Evolutionary conservation across 345 rosid genomes (phyloP).

Genomic region (Camelina hispida): DNA sequence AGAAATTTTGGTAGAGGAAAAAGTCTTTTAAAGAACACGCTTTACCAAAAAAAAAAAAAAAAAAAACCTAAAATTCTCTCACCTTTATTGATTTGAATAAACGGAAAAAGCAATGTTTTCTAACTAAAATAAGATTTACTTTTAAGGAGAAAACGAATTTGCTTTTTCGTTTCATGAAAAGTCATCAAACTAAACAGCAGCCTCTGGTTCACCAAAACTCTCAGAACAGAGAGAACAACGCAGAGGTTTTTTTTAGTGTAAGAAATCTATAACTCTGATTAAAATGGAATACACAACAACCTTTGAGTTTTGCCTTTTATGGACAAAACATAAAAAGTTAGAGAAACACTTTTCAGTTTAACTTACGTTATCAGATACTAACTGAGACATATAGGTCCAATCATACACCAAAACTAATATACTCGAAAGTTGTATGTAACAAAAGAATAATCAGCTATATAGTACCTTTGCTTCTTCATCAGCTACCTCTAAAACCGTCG

Average conservation of each 20-base stretch:
- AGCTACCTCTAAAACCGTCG: slow-evolving; percentile 29
- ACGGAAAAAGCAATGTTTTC: neutral
- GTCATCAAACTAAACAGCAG: slow-evolving; percentile 11
- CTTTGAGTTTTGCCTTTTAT: neutral
- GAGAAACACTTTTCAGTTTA: neutral
- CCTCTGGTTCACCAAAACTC: slow-evolving; percentile 1
- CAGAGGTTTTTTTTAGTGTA: neutral
- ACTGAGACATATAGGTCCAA: too few relatives aligned
- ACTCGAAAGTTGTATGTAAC: neutral
- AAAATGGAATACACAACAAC: neutral
- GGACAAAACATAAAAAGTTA: slow-evolving; percentile 8
- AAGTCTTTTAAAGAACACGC: slow-evolving; percentile 24
- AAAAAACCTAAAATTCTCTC: slow-evolving; percentile 17
- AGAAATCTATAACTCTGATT: neutral
- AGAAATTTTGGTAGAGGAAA: slow-evolving; percentile 17
- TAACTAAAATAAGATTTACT: slow-evolving; percentile 7
- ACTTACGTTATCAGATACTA: too few relatives aligned
- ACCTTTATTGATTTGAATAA: slow-evolving; percentile 24
- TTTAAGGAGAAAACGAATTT: slow-evolving; percentile 21
- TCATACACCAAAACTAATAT: neutral
- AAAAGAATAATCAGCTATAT: slow-evolving; percentile 11
- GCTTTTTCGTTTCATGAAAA: slow-evolving; percentile 39
- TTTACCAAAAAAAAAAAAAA: slow-evolving; percentile 12
- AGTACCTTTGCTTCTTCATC: slow-evolving; percentile 58
- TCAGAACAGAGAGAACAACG: slow-evolving; percentile 4